Conservation (phyloP, 1,284 basidiomycete species). For the Rhodotorula sp. region DNA sequence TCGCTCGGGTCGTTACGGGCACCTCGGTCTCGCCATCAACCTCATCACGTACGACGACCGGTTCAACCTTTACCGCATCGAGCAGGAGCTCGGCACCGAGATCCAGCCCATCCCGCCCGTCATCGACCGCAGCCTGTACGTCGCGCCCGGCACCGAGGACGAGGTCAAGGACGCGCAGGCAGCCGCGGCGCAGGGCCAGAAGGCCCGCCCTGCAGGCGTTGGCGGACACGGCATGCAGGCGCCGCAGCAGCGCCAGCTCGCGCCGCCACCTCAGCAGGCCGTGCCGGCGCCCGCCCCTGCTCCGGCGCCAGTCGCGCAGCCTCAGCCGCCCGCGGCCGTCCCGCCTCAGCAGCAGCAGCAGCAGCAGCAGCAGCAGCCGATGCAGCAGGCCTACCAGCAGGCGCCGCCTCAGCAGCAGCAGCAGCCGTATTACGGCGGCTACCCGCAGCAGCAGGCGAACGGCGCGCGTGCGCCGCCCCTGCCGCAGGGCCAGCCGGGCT, state of each 20-base stretch:
- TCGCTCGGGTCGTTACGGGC: conserved; percentile 95
- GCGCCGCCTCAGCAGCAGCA: conserved; percentile 1
- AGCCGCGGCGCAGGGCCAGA: neutral
- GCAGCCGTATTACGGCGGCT: conserved; percentile 8
- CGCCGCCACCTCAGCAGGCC: neutral
- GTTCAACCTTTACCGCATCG: conserved; percentile 96
- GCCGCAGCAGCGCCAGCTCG: conserved; percentile 25
- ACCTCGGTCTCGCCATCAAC: conserved; percentile 95
- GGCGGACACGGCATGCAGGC: conserved; percentile 35
- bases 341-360: conserved; percentile 7
- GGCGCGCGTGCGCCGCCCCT: neutral
- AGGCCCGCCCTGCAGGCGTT: conserved; percentile 21
- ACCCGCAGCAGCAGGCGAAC: conserved; percentile 10
- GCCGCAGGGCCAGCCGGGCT: conserved; percentile 2
- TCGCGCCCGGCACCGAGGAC: conserved; percentile 39
- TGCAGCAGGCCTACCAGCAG: conserved; percentile 12
- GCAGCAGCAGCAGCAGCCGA: conserved; percentile 6
- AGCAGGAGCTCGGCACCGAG: conserved; percentile 97
- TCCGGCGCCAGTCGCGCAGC: neutral
- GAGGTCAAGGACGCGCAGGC: conserved; percentile 13
- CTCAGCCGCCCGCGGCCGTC: neutral
- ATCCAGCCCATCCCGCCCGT: conserved; percentile 90
- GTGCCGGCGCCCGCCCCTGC: too few species aligned
- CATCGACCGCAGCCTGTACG: conserved; percentile 45
- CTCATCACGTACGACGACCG: conserved; percentile 78